A percentile compares a stretch with the other conserved stretches of the same genome.
phyloP scores from a whole-genome alignment of 1,284 basidiomycete species.

The Pulveroboletus sp. region DNA sequence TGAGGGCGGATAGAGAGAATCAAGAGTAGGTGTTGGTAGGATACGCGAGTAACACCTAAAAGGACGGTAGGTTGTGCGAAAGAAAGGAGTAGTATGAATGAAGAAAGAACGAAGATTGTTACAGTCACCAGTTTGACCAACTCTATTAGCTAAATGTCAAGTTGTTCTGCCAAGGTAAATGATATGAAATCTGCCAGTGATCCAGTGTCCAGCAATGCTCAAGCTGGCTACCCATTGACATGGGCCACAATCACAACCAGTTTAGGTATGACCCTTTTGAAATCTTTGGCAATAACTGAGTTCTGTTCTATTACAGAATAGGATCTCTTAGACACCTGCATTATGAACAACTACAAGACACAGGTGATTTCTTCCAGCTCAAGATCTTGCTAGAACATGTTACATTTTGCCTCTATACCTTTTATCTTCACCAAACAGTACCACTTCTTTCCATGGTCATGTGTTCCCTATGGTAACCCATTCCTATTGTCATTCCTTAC shows the following conservation, averaged over 20 bases:
- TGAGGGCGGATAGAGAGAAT: too few species aligned
- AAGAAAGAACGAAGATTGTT: too few species aligned
- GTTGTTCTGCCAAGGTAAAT: constrained; percentile 38
- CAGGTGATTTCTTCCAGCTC: neutral
- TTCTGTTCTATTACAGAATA: neutral
- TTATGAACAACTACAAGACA: neutral
- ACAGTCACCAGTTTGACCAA: constrained; percentile 33
- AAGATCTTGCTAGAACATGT: neutral
- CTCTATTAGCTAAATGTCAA: constrained; percentile 21
- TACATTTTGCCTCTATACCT: too few species aligned
- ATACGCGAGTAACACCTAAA: too few species aligned
- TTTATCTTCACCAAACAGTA: too few species aligned
- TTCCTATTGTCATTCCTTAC: too few species aligned
- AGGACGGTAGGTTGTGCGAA: too few species aligned
- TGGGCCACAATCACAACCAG: constrained; percentile 35
- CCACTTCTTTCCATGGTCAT: too few species aligned
- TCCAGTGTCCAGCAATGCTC: constrained; percentile 39
- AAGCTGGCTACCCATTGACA: constrained; percentile 36
- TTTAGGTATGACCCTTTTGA: constrained; percentile 30
- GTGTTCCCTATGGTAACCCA: too few species aligned
- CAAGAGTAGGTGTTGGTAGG: too few species aligned
- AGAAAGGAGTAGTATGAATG: too few species aligned
- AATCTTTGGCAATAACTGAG: neutral
- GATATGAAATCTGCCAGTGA: constrained; percentile 45
- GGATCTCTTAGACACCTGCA: neutral